Percentiles rank a stretch among this genome's conserved stretches.
Conservation (phyloP, 805 yeast species). For the Wickerhamomyces subpelliculosus region DNA sequence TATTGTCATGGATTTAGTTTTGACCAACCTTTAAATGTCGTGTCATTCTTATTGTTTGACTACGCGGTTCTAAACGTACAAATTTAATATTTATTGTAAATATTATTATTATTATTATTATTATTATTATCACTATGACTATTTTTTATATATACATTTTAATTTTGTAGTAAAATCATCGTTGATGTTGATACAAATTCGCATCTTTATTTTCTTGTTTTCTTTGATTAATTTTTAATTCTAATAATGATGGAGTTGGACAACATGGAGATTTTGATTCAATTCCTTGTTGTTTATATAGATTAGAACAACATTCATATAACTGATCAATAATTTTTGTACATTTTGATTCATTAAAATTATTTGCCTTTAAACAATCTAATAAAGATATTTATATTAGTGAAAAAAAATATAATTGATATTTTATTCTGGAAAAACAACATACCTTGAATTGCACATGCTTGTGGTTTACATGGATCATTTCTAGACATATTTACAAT, state of each 20-base stretch:
- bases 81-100: slow-evolving; percentile 6
- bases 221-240: slow-evolving; percentile 61
- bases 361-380: slow-evolving; percentile 58
- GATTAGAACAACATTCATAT: slow-evolving; percentile 67
- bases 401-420: too few relatives aligned
- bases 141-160: slow-evolving; percentile 3
- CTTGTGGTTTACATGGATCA: slow-evolving; percentile 64
- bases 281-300: slow-evolving; percentile 54
- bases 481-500: background rate
- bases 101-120: background rate
- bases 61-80: slow-evolving; percentile 78
- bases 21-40: slow-evolving; percentile 47
- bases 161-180: slow-evolving; percentile 3
- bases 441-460: slow-evolving; percentile 74
- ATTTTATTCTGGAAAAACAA: slow-evolving; percentile 5
- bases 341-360: slow-evolving; percentile 72
- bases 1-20: slow-evolving; percentile 23
- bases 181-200: slow-evolving; percentile 23
- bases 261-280: slow-evolving; percentile 68
- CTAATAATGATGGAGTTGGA: slow-evolving; percentile 59
- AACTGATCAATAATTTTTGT: slow-evolving; percentile 59
- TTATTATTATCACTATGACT: background rate
- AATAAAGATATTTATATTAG: too few relatives aligned
- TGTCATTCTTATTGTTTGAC: slow-evolving; percentile 34
- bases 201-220: slow-evolving; percentile 54